These are phyloP conservation scores for Colletotrichum musae DNA, from an alignment of 2,329 filamentous ascomycete genomes.

Conservation along the genomic window DNA sequence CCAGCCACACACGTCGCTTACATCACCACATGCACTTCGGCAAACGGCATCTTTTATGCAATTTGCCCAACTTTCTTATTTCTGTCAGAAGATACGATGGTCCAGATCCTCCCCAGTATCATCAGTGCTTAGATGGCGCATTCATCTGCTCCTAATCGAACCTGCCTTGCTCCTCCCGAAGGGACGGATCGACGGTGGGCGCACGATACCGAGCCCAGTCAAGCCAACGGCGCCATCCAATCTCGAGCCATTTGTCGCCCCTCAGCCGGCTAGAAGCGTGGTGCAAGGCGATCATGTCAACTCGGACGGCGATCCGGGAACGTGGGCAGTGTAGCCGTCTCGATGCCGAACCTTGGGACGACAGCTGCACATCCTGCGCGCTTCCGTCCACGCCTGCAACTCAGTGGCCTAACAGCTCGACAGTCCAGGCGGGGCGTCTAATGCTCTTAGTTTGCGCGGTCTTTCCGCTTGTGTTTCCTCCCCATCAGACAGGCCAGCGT, in stretches of 20 bases:
- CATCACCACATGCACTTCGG: slow-evolving; percentile 5
- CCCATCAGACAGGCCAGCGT: slow-evolving; percentile 6
- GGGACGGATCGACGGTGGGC: slow-evolving; percentile 13
- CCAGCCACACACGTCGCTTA: slow-evolving; percentile 1
- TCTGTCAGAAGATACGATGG: slow-evolving; percentile 22
- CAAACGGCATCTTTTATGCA: slow-evolving; percentile 28
- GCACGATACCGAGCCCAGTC: slow-evolving; percentile 19
- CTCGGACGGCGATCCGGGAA: not conserved
- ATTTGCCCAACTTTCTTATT: slow-evolving; percentile 27
- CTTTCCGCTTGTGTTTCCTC: slow-evolving; percentile 13
- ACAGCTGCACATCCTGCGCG: slow-evolving; percentile 12
- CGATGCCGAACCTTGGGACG: not conserved
- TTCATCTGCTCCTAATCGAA: not conserved
- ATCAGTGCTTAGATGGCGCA: not conserved
- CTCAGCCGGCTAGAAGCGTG: not conserved
- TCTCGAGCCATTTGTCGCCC: slow-evolving; percentile 29
- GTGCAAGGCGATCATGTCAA: not conserved
- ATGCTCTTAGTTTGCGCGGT: not conserved
- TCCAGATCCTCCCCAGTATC: not conserved
- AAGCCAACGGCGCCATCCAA: slow-evolving; percentile 30
- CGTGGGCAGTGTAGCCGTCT: not conserved
- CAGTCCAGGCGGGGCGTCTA: not conserved
- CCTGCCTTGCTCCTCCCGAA: not conserved
- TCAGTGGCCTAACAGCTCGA: not conserved
- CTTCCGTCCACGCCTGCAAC: not conserved